phyloP scores from a whole-genome alignment of 371 early-diverging fungal genomes.

The Smittium culicis region DNA sequence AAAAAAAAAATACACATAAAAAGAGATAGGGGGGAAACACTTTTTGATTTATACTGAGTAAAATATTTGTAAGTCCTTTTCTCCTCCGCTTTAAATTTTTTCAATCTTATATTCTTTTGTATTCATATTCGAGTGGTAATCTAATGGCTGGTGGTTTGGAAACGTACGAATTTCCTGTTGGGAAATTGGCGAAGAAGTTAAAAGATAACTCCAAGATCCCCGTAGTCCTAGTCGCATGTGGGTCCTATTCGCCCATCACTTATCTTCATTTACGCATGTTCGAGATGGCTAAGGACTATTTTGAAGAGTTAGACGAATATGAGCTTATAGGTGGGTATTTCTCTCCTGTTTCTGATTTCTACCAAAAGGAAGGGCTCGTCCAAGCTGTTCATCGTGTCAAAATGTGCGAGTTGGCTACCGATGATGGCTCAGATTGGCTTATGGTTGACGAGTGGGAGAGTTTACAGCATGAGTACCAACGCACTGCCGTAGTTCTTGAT shows the following conservation, averaged over 20 bases:
- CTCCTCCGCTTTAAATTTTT: too few species aligned
- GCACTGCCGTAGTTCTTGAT: constrained; percentile 83
- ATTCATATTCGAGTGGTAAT: too few species aligned
- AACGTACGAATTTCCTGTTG: too few species aligned
- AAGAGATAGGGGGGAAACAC: too few species aligned
- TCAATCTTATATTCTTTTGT: too few species aligned
- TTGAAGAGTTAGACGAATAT: constrained; percentile 52
- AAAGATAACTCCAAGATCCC: too few species aligned
- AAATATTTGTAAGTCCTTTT: too few species aligned
- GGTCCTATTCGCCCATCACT: constrained; percentile 93
- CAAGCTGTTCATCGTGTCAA: constrained; percentile 69
- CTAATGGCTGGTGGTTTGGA: too few species aligned
- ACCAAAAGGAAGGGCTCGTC: constrained; percentile 82
- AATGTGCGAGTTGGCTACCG: constrained; percentile 85
- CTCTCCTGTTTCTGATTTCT: constrained; percentile 87
- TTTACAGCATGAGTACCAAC: constrained; percentile 56
- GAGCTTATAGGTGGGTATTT: constrained; percentile 90
- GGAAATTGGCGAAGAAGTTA: too few species aligned
- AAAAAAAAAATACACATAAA: too few species aligned
- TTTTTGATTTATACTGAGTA: too few species aligned
- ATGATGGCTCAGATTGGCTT: constrained; percentile 69
- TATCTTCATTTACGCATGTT: constrained; percentile 96
- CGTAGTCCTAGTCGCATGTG: constrained; percentile 90
- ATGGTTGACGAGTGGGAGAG: constrained; percentile 97
- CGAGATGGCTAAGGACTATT: constrained; percentile 89